Evolutionary conservation across 805 yeast genomes (phyloP).

Genomic region (Dipodascopsis uninucleata): DNA sequence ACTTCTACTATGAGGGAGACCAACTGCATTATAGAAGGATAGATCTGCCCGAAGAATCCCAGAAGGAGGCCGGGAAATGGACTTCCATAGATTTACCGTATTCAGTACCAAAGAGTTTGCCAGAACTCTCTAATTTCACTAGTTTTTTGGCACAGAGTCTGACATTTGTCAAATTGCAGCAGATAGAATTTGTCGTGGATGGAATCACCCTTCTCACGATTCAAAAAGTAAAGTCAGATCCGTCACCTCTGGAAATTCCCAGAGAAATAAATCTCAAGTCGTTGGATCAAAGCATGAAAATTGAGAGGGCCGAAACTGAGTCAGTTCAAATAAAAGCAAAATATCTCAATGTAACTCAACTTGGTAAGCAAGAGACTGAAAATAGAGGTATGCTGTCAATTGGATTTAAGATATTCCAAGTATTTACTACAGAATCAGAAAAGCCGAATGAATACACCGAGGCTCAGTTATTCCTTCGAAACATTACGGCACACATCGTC

Average conservation of each 20-base stretch:
- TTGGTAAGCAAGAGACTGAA: conserved; percentile 27
- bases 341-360: conserved; percentile 39
- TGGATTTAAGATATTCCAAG: conserved; percentile 23
- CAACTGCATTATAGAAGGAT: conserved; percentile 37
- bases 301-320: conserved; percentile 30
- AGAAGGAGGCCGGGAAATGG: conserved; percentile 31
- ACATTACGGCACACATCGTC: conserved; percentile 35
- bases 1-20: conserved; percentile 39
- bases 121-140: conserved; percentile 36
- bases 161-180: conserved; percentile 35
- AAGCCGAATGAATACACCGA: conserved; percentile 36
- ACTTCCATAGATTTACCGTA: conserved; percentile 41
- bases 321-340: conserved; percentile 33
- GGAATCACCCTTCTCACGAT: conserved; percentile 32
- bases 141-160: conserved; percentile 41
- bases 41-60: conserved; percentile 17
- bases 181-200: conserved; percentile 34
- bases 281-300: conserved; percentile 31
- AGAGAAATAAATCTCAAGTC: conserved; percentile 28
- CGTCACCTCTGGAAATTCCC: conserved; percentile 30
- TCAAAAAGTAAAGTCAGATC: conserved; percentile 30
- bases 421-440: conserved; percentile 27
- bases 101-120: conserved; percentile 31
- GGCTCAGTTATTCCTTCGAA: conserved; percentile 32
- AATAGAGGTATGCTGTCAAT: conserved; percentile 20